Evolutionary conservation across 192 early-diverging fungal species (phyloP), one percentile per base, ranked within the genome.

Genomic region (Spizellomyces sp.): DNA sequence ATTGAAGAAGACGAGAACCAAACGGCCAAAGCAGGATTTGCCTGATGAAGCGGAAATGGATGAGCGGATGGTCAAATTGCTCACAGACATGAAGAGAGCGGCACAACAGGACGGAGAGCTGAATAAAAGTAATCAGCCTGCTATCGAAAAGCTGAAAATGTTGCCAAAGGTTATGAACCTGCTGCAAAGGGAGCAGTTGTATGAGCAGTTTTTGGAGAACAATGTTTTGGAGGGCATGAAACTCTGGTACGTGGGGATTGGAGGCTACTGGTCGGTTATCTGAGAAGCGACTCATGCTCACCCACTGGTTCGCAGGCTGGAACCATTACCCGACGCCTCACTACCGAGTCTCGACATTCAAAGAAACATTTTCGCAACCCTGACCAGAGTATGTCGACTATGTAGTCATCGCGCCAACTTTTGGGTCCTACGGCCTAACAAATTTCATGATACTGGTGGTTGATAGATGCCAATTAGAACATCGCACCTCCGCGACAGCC

Each of bases 291-390:
- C 1, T 36, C 27, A 36, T 36, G 27, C 27, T 36, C 22, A 8
- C 0, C 19, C 69, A 12, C 27, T 36, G 27, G 27, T 36, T 36
- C 9, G 15, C 61, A 80, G 79, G 95, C 81, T 97, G 43, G 95
- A 97, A 72, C 95, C 95, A 17, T 77, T 96, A 17, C 88, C 89
- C 22, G 94, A 97, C 70, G 91, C 91, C 41, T 91, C 93, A 12
- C 79, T 97, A 73, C 95, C 95, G 8, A 90, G 86, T 75, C 83
- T 96, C 67, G 94, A 97, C 67, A 90, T 97, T 63, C 94, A 96
- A 73, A 85, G 79, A 59, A 85, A 88, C 27, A 87, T 97, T 84
- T 76, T 97, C 46, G 82, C 84, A 14, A 77, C 89, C 15, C 73
- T 97, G 46, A 77, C 80, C 17, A 90, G 87, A 76, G 81, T 94